phyloP scores from a whole-genome alignment of 1,284 basidiomycete genomes.

The Trametes hirsuta region DNA sequence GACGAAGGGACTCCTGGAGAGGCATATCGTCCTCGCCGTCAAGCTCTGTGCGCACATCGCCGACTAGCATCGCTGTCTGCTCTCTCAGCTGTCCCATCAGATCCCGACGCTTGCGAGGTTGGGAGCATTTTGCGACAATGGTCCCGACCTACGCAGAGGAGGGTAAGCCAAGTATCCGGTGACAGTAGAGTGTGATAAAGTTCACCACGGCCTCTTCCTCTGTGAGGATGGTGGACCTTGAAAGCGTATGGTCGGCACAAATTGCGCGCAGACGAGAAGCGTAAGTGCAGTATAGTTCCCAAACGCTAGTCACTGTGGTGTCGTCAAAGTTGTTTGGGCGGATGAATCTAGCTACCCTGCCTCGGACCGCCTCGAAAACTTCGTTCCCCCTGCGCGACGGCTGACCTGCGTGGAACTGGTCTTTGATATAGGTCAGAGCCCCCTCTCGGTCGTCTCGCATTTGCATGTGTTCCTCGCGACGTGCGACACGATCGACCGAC shows the following conservation, averaged over 20 bases:
- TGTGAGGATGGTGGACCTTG: conserved; percentile 46
- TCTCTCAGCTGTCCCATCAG: conserved; percentile 57
- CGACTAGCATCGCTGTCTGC: conserved; percentile 54
- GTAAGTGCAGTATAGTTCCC: conserved; percentile 50
- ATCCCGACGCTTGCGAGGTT: conserved; percentile 56
- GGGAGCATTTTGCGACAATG: conserved; percentile 60
- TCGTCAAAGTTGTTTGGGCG: conserved; percentile 20
- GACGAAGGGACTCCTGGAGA: conserved; percentile 42
- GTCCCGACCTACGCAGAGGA: conserved; percentile 46
- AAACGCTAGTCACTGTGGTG: conserved; percentile 28
- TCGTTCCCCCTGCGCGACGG: conserved; percentile 23
- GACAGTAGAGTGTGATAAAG: not conserved
- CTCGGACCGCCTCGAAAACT: conserved; percentile 27
- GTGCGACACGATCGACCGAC: conserved; percentile 19
- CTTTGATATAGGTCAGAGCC: conserved; percentile 23
- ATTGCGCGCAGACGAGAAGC: conserved; percentile 50
- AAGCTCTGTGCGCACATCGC: conserved; percentile 49
- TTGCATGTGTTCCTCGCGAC: conserved; percentile 24
- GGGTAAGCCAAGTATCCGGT: not conserved
- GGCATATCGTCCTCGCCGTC: conserved; percentile 47
- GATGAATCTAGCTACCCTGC: conserved; percentile 34
- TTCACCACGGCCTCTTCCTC: conserved; percentile 59
- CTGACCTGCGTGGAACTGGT: conserved; percentile 25
- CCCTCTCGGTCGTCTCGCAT: conserved; percentile 25
- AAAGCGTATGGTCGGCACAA: conserved; percentile 52